A percentile compares a stretch with the other conserved stretches of the same genome.
These are phyloP conservation scores for Bathelium albidoporum DNA, from an alignment of 495 filamentous ascomycete species.

Conservation along the genomic window DNA sequence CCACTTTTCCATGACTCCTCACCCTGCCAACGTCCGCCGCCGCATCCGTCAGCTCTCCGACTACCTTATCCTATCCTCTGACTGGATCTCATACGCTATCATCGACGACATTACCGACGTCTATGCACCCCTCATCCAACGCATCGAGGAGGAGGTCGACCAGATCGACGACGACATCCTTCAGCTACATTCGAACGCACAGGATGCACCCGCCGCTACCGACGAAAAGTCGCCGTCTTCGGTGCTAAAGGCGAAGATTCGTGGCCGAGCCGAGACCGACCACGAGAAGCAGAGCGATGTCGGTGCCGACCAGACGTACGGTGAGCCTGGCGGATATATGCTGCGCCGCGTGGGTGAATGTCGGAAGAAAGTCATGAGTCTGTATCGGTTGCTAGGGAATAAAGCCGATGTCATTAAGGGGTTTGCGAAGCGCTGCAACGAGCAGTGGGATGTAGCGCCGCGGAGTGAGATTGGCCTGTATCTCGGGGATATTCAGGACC, in stretches of 20 bases:
- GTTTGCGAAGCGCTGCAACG: conserved; percentile 97
- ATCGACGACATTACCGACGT: conserved; percentile 98
- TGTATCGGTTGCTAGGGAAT: conserved; percentile 87
- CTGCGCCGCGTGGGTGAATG: conserved; percentile 83
- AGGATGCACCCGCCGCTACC: conserved; percentile 29
- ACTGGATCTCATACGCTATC: conserved; percentile 97
- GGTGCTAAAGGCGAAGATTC: conserved; percentile 1
- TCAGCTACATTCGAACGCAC: conserved; percentile 52
- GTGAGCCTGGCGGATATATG: conserved; percentile 66
- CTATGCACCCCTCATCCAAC: conserved; percentile 81
- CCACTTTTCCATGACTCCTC: conserved; percentile 86
- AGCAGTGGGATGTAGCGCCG: conserved; percentile 94
- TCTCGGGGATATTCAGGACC: conserved; percentile 95
- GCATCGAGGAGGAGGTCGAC: conserved; percentile 46
- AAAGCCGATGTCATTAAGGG: conserved; percentile 99
- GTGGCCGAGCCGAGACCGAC: conserved; percentile 1
- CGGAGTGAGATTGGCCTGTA: conserved; percentile 92
- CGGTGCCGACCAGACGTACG: conserved; percentile 28
- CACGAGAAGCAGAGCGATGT: conserved; percentile 36
- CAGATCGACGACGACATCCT: conserved; percentile 41
- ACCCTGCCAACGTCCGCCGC: conserved; percentile 88
- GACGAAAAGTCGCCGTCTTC: conserved; percentile 18
- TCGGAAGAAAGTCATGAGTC: conserved; percentile 89
- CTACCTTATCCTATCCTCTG: conserved; percentile 82
- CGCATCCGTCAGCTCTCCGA: conserved; percentile 89